Conservation (phyloP, 2,329 filamentous ascomycete genomes). For the Neurospora sp. region DNA sequence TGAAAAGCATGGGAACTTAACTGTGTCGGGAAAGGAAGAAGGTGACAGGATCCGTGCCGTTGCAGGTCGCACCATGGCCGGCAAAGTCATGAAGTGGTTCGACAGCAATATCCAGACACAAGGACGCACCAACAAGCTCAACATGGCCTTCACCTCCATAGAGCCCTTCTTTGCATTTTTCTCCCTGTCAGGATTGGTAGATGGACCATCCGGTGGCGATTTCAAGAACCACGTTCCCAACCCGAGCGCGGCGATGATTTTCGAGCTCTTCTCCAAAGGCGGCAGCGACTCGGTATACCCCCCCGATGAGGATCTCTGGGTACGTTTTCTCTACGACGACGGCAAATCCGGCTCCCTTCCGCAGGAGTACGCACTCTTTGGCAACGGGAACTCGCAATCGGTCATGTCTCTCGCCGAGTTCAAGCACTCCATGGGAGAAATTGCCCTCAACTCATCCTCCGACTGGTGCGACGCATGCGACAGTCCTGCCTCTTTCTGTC, state of each 20-base stretch:
- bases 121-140: conserved; percentile 35
- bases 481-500: conserved; percentile 29
- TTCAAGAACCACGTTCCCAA: conserved; percentile 39
- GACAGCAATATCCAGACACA: conserved; percentile 28
- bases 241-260: conserved; percentile 65
- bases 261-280: conserved; percentile 50
- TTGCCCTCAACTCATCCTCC: conserved; percentile 24
- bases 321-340: conserved; percentile 48
- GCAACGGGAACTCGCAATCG: conserved; percentile 22
- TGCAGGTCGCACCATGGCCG: conserved; percentile 42
- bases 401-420: conserved; percentile 32
- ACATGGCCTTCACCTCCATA: conserved; percentile 42
- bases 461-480: conserved; percentile 37
- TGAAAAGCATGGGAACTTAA: conserved; percentile 41
- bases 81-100: conserved; percentile 33
- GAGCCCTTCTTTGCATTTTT: conserved; percentile 48
- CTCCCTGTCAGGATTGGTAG: conserved; percentile 35
- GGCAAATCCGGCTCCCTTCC: conserved; percentile 28
- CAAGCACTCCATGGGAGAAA: conserved; percentile 23
- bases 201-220: conserved; percentile 41
- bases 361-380: conserved; percentile 31
- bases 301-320: conserved; percentile 29
- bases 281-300: conserved; percentile 20
- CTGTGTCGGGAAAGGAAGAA: conserved; percentile 38
- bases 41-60: conserved; percentile 37